A percentile compares a stretch with the other conserved stretches of the same genome.
Conservation (phyloP, 176 grass and related monocot genomes). For the Oryza coarctata region DNA sequence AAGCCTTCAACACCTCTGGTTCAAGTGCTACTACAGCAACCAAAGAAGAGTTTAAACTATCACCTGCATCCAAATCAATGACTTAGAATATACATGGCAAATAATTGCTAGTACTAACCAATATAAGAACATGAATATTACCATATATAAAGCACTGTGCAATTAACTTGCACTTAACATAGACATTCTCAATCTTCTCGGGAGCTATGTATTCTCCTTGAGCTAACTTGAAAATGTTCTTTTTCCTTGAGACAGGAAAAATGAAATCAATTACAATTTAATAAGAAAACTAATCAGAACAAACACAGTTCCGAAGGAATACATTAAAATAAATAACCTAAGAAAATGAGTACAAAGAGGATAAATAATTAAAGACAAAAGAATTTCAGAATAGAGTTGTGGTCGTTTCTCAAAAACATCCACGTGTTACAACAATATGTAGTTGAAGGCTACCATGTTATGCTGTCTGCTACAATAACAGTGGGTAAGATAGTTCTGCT, state of each 20-base stretch:
- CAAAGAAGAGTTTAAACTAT: conserved; percentile 93
- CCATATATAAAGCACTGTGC: conserved; percentile 93
- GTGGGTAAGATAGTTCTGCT: neutral
- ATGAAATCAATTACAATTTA: conserved; percentile 26
- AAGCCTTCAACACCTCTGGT: conserved; percentile 67
- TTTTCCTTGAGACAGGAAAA: conserved; percentile 66
- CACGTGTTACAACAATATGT: neutral
- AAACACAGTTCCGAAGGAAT: neutral
- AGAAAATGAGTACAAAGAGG: neutral
- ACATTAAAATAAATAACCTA: neutral
- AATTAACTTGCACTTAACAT: conserved; percentile 96
- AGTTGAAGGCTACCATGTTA: neutral
- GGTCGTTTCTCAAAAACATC: neutral
- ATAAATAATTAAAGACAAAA: neutral
- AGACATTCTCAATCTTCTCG: conserved; percentile 94
- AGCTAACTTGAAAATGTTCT: conserved; percentile 98
- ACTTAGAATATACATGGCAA: conserved; percentile 6
- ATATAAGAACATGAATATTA: conserved; percentile 36
- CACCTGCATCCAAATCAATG: conserved; percentile 59
- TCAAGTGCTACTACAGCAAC: conserved; percentile 81
- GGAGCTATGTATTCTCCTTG: conserved; percentile 98
- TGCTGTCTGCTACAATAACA: neutral
- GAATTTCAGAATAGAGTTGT: neutral
- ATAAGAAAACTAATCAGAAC: neutral
- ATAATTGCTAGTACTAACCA: conserved; percentile 10